Evolutionary conservation across 169 alveolate genomes (phyloP).

Genomic region (Theileria luwenshuni): DNA sequence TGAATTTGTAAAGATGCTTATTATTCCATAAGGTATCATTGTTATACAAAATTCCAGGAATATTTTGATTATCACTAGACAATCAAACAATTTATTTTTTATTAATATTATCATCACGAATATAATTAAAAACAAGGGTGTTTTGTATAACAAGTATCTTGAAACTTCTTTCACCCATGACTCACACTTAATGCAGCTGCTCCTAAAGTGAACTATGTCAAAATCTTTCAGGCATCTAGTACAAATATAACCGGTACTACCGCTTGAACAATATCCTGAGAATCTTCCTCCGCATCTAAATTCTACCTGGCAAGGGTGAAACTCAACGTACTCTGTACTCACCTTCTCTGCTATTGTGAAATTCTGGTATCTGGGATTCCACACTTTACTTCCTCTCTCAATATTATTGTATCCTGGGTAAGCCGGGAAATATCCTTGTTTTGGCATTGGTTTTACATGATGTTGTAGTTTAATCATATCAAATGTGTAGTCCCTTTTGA

Average conservation of each 20-base stretch:
- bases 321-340: conserved; percentile 39
- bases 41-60: conserved; percentile 50
- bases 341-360: conserved; percentile 24
- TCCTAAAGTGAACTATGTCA: conserved; percentile 43
- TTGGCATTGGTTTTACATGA: conserved; percentile 60
- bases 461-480: conserved; percentile 38
- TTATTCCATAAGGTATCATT: conserved; percentile 63
- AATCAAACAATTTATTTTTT: conserved; percentile 10
- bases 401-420: conserved; percentile 18
- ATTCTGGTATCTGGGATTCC: conserved; percentile 40
- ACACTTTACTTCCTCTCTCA: conserved; percentile 19
- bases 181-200: conserved; percentile 38
- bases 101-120: conserved; percentile 15
- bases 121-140: conserved; percentile 28
- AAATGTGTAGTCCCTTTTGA: conserved; percentile 54
- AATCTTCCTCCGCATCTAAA: conserved; percentile 37
- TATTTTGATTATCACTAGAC: conserved; percentile 43
- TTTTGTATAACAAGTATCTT: conserved; percentile 1
- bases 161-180: conserved; percentile 3
- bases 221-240: conserved; percentile 54
- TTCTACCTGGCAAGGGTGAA: conserved; percentile 63
- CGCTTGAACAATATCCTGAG: conserved; percentile 50
- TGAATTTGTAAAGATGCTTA: conserved; percentile 38
- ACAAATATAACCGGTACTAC: conserved; percentile 79
- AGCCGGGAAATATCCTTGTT: conserved; percentile 55